A percentile compares a stretch with the other conserved stretches of the same genome.
These are phyloP conservation scores for Talaromyces sp. DNA, from an alignment of 2,329 filamentous ascomycete species.

Conservation along the genomic window DNA sequence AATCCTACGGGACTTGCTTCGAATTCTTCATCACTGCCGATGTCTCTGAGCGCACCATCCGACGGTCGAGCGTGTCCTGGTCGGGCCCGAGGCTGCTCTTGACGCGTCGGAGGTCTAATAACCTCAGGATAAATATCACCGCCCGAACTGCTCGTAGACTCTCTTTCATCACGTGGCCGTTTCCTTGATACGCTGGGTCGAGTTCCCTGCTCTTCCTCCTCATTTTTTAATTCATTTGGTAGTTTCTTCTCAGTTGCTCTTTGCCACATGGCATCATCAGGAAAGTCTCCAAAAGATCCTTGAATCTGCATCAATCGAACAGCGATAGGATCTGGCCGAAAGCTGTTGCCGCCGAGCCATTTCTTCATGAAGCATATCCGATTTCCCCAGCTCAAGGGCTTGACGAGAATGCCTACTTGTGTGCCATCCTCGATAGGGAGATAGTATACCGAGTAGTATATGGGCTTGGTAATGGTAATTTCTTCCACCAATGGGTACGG, in stretches of 20 bases:
- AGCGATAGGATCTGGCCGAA: constrained; percentile 4
- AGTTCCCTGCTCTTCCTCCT: not conserved
- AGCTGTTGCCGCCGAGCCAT: not conserved
- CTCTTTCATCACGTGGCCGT: not conserved
- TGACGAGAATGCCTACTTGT: not conserved
- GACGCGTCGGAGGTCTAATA: not conserved
- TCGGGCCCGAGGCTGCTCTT: not conserved
- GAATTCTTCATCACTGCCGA: not conserved
- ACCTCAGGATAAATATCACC: not conserved
- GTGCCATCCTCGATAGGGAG: constrained; percentile 4
- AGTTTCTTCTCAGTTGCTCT: not conserved
- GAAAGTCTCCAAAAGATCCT: constrained; percentile 3
- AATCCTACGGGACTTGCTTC: not conserved
- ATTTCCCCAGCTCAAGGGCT: not conserved
- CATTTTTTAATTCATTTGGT: not conserved
- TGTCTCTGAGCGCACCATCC: not conserved
- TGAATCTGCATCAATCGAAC: not conserved
- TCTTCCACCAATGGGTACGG: not conserved
- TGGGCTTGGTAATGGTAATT: not conserved
- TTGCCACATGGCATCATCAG: constrained; percentile 1
- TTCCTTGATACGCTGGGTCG: not conserved
- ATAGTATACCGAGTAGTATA: constrained; percentile 1
- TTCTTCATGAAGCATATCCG: constrained; percentile 3
- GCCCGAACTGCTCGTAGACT: constrained; percentile 5
- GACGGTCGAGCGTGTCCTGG: not conserved